A percentile compares a stretch with the other conserved stretches of the same genome.
phyloP scores from a whole-genome alignment of 2,329 filamentous ascomycete species.

The Fusarium vanettenii region DNA sequence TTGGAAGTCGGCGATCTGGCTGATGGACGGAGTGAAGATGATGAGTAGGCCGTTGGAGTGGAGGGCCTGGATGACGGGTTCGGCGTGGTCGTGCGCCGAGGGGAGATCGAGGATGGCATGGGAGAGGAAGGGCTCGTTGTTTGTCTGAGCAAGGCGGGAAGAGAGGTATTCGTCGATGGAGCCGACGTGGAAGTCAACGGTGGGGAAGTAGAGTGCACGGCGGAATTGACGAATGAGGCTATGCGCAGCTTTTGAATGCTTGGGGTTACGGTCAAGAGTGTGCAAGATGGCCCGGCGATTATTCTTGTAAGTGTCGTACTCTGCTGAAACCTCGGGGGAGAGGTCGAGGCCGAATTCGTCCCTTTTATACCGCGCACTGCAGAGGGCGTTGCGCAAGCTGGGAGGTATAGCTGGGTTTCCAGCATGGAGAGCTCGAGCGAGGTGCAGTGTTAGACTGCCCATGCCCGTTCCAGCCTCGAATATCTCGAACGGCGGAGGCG shows the following conservation, averaged over 20 bases:
- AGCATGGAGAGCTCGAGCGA: conserved; percentile 80
- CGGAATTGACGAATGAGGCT: conserved; percentile 75
- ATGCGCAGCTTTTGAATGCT: conserved; percentile 73
- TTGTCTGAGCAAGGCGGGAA: conserved; percentile 57
- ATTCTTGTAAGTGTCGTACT: conserved; percentile 59
- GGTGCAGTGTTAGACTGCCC: conserved; percentile 80
- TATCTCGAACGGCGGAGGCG: conserved; percentile 70
- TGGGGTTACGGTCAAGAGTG: conserved; percentile 74
- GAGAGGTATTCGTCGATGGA: conserved; percentile 73
- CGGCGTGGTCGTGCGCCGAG: conserved; percentile 61
- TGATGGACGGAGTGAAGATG: conserved; percentile 82
- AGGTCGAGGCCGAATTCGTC: conserved; percentile 42
- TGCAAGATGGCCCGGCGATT: conserved; percentile 77
- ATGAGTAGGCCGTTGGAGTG: conserved; percentile 73
- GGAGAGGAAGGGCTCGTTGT: conserved; percentile 70
- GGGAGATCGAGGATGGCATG: conserved; percentile 82
- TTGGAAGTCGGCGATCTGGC: conserved; percentile 76
- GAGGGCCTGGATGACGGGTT: conserved; percentile 66
- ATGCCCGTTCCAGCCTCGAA: conserved; percentile 90
- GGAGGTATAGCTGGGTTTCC: conserved; percentile 69
- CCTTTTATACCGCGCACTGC: conserved; percentile 38
- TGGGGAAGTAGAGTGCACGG: conserved; percentile 74
- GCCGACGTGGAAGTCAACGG: conserved; percentile 80
- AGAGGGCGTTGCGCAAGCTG: conserved; percentile 49
- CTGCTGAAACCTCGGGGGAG: conserved; percentile 42